Base-by-base conservation (phyloP, 441 rosid genomes). In the Eutrema salsugineum region DNA sequence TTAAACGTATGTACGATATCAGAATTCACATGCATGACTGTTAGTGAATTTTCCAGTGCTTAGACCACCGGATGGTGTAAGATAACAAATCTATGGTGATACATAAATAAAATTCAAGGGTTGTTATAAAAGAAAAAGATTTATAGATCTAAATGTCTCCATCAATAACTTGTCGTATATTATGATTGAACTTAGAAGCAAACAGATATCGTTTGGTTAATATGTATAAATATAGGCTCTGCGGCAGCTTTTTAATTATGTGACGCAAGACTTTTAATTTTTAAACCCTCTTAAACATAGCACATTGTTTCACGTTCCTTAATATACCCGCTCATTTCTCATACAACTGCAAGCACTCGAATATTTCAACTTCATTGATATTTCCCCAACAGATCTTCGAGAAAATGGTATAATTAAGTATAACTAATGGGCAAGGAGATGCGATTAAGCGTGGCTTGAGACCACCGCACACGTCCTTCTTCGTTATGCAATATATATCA, bases 241-340 rank as follows among this genome's bases (percentile, higher is more conserved):
- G 55, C 14, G 43, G n/a, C 20, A 11, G 33, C 16, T 56, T 68
- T 53, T 11, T 10, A 24, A 42, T 20, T 66, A 44, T 49, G 11
- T 66, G 17, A 51, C 17, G 51, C 40, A 38, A 40, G 54, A 55
- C 15, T 43, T 55, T 58, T 35, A 28, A 22, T n/a, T n/a, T n/a
- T n/a, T 22, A 4, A 35, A 24, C 42, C 48, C 28, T 47, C 24
- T 7, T 35, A 35, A 47, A 46, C 65, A 44, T 44, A 68, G 47
- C 69, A 42, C 55, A 71, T 40, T 68, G 44, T 14, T 42, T 61
- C 62, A 50, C 68, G 50, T 70, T 59, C 32, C 65, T 47, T 35
- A 46, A 28, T 17, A 24, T 11, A 11, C 40, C 17, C 30, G 27
- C 33, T 47, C 42, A 22, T 22, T 63, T 24, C 64, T 56, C 49